Evolutionary conservation across 306 rosid genomes (phyloP).

Genomic region (Ammopiptanthus mongolicus): DNA sequence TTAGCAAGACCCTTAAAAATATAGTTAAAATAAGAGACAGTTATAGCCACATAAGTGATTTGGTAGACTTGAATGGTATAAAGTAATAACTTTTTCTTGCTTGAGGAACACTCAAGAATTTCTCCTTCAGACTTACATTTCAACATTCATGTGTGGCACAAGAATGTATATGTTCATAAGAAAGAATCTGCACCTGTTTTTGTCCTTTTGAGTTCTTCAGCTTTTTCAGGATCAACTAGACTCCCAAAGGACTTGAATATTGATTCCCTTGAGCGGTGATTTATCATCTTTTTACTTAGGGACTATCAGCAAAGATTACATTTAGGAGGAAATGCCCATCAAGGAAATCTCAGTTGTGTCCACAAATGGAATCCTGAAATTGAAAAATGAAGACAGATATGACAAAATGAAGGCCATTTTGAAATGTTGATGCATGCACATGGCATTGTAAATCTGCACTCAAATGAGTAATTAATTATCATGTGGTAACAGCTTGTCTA

Average conservation of each 20-base stretch:
- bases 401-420: neutral
- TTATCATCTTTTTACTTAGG: constrained; percentile 36
- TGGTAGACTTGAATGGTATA: too few species aligned
- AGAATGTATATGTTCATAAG: neutral
- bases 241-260: constrained; percentile 27
- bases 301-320: neutral
- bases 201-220: constrained; percentile 43
- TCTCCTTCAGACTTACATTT: neutral
- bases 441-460: neutral
- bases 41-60: too few species aligned
- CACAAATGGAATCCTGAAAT: constrained; percentile 27
- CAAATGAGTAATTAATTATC: neutral
- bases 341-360: neutral
- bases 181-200: constrained; percentile 44
- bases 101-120: neutral
- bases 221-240: constrained; percentile 31
- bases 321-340: constrained; percentile 5
- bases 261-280: constrained; percentile 37
- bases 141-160: neutral
- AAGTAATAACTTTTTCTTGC: neutral
- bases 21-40: too few species aligned
- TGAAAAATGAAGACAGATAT: constrained; percentile 1
- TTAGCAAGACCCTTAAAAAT: too few species aligned
- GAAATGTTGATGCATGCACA: constrained; percentile 4
- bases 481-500: neutral